Evolutionary conservation across 208 protist genomes (phyloP).

Genomic region (Acanthamoeba culbertsoni): DNA sequence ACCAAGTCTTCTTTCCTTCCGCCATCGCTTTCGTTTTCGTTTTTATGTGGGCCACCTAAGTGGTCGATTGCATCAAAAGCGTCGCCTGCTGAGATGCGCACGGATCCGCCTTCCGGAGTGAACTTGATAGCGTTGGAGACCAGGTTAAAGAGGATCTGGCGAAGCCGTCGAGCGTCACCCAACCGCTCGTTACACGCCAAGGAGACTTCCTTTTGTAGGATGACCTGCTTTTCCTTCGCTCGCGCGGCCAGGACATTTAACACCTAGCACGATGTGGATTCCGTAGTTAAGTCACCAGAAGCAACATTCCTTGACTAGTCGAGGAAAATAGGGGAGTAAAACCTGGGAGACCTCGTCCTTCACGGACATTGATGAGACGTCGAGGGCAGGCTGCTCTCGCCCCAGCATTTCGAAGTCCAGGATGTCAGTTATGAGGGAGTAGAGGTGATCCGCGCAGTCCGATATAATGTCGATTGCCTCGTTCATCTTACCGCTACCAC

Average conservation of each 20-base stretch:
- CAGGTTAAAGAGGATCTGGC: background rate
- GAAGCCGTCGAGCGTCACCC: constrained; percentile 40
- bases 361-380: background rate
- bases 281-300: background rate
- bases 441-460: constrained; percentile 29
- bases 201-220: background rate
- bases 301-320: background rate
- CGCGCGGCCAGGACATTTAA: background rate
- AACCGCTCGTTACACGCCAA: background rate
- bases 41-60: no score
- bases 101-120: constrained; percentile 9
- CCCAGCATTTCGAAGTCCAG: constrained; percentile 19
- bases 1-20: background rate
- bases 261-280: background rate
- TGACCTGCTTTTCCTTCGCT: background rate
- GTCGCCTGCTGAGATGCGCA: background rate
- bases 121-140: background rate
- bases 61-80: background rate
- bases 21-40: background rate
- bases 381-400: background rate
- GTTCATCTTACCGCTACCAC: background rate
- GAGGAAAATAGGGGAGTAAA: background rate
- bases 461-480: background rate
- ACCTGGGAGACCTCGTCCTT: background rate
- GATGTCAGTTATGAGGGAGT: constrained; percentile 27